Evolutionary conservation across 495 filamentous ascomycete species (phyloP), one percentile per base, ranked within the genome.

Genomic region (Tuber melanosporum): DNA sequence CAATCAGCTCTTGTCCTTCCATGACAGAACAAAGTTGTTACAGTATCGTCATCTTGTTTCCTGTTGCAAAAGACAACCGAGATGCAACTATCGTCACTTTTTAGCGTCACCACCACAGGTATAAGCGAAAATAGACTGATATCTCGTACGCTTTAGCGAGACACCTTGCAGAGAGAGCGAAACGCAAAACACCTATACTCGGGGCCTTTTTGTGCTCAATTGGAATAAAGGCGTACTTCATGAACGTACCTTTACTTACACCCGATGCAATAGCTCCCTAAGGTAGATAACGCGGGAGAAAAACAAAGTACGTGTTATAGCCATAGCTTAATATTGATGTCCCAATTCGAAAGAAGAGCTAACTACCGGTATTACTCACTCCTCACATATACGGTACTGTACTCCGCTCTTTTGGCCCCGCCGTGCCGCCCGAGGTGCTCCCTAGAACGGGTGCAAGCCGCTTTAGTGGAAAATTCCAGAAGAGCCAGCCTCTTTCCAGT

Each of bases 31-130:
- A 17, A 39, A 70, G 57, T 44, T 73, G 52, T 57, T 39, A 49
- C 52, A n/a, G 77, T 72, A 79, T 78, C 26, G 78, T 57, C 45
- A 71, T 44, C 45, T 71, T 78, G 71, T 47, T 70, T 74, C 71
- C 36, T 73, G 69, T 49, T 62, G 70, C 41, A 52, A 79, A 46
- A 73, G 71, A 36, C 46, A 52, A 32, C 70, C 57, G 15, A 66
- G 57, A 17, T 5, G 26, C 57, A 66, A 17, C 26, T 66, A 57
- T 57, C 9, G 22, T 57, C 49, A 57, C 49, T 57, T 57, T 57
- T 32, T 32, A 66, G n/a, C 14, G 12, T 32, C 57, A 66, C 32
- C 57, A 66, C 32, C n/a, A 26, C 57, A 66, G 26, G n/a, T 3
- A 66, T 32, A 66, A 66, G 26, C 57, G 12, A 66, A 32, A 32